Percentiles rank a stretch among this genome's conserved stretches.
phyloP scores from a whole-genome alignment of 305 asterid genomes.

The Fraxinus sp. region DNA sequence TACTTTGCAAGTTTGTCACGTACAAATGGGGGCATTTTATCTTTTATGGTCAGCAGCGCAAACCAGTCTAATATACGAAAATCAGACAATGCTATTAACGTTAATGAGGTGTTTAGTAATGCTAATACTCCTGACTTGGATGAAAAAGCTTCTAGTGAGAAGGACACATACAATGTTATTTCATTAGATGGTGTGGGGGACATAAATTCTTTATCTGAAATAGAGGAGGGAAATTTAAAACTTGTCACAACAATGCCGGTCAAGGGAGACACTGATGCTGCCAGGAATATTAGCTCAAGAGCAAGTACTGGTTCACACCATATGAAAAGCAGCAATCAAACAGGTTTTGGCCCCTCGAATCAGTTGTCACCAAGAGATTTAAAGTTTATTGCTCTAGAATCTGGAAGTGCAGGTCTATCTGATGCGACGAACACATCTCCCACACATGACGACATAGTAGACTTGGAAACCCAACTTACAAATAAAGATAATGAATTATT shows the following conservation, averaged over 20 bases:
- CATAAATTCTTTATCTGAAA: conserved; percentile 7
- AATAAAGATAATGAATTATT: conserved; percentile 3
- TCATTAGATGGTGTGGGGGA: conserved; percentile 14
- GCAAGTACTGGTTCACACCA: not conserved
- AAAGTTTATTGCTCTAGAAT: conserved; percentile 11
- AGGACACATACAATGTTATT: conserved; percentile 17
- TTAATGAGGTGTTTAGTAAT: not conserved
- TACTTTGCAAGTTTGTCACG: conserved; percentile 27
- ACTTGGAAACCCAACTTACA: not conserved
- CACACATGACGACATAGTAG: not conserved
- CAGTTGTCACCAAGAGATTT: conserved; percentile 2
- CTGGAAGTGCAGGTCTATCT: conserved; percentile 12
- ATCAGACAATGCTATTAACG: conserved; percentile 11
- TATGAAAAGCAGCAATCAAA: not conserved
- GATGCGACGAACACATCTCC: conserved; percentile 16
- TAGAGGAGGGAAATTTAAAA: conserved; percentile 11
- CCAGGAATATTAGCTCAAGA: not conserved
- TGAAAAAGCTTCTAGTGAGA: conserved; percentile 10
- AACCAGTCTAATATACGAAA: conserved; percentile 22
- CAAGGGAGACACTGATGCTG: not conserved
- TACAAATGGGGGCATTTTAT: conserved; percentile 23
- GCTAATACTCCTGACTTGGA: not conserved
- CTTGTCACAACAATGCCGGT: not conserved
- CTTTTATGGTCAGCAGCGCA: conserved; percentile 20
- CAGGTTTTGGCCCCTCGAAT: not conserved